Percentiles rank a stretch among this genome's conserved stretches.
Evolutionary conservation across 805 yeast species (phyloP).

Genomic region (Metschnikowia peoriensis): DNA sequence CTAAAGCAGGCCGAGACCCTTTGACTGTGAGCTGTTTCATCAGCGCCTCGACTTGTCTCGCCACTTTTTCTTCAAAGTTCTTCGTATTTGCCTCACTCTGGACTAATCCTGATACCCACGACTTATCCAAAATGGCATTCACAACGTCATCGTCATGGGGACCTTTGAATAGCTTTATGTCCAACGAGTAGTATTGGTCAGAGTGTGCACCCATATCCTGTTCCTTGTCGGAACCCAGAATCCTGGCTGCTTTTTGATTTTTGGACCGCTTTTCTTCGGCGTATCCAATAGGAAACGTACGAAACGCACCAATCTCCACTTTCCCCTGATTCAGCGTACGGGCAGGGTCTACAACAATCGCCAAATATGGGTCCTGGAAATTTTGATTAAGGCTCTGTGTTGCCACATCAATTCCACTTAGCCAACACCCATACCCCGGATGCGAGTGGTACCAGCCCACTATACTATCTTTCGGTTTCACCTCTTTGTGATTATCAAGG

Average conservation of each 20-base stretch:
- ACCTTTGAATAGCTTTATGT: constrained; percentile 58
- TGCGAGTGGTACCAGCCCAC: constrained; percentile 98
- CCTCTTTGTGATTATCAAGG: constrained; percentile 52
- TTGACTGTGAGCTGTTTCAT: neutral
- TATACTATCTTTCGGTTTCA: constrained; percentile 56
- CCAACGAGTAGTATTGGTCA: constrained; percentile 63
- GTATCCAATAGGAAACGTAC: constrained; percentile 56
- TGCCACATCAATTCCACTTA: constrained; percentile 88
- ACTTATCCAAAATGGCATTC: constrained; percentile 21
- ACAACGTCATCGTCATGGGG: constrained; percentile 46
- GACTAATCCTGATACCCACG: constrained; percentile 22
- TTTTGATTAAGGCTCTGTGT: constrained; percentile 84
- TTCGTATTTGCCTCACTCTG: neutral
- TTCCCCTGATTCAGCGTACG: constrained; percentile 59
- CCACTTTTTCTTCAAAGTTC: constrained; percentile 8
- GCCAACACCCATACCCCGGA: constrained; percentile 97
- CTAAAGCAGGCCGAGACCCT: neutral
- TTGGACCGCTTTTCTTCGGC: constrained; percentile 5
- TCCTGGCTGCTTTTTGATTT: constrained; percentile 2
- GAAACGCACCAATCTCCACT: constrained; percentile 85
- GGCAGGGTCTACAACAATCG: constrained; percentile 83
- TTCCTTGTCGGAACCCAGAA: constrained; percentile 31
- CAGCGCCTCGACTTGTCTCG: neutral
- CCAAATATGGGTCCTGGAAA: constrained; percentile 89
- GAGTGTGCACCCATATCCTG: constrained; percentile 71